A percentile compares a stretch with the other conserved stretches of the same genome.
phyloP scores from a whole-genome alignment of 1,139 yeast genomes.

The Arxiozyma telluris region DNA sequence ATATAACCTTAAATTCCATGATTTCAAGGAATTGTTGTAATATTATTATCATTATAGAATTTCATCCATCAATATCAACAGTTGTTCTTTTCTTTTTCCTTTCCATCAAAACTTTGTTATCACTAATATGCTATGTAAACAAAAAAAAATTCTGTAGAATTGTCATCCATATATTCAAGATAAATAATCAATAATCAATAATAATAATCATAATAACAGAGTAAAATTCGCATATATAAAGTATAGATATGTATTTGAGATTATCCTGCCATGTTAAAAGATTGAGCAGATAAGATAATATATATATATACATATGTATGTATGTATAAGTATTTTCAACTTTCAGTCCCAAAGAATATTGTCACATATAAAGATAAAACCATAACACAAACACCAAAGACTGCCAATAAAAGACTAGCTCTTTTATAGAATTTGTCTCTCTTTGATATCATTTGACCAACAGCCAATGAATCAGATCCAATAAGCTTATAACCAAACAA shows the following conservation, averaged over 20 bases:
- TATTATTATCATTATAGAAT: not conserved
- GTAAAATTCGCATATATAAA: too few species aligned
- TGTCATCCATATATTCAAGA: too few species aligned
- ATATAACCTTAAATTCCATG: not conserved
- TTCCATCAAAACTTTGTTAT: too few species aligned
- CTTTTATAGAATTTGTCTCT: slow-evolving; percentile 38
- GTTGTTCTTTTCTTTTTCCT: not conserved
- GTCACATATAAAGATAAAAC: slow-evolving; percentile 69
- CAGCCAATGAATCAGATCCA: slow-evolving; percentile 30
- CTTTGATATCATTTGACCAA: slow-evolving; percentile 25
- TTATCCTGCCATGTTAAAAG: not conserved
- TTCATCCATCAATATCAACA: too few species aligned
- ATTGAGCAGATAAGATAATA: not conserved
- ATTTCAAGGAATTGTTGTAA: not conserved
- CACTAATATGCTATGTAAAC: not conserved
- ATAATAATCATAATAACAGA: too few species aligned
- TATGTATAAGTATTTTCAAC: slow-evolving; percentile 12
- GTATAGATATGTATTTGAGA: not conserved
- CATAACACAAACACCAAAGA: slow-evolving; percentile 75
- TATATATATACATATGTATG: not conserved
- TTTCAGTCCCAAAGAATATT: slow-evolving; percentile 34
- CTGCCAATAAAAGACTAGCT: slow-evolving; percentile 51
- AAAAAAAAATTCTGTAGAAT: not conserved
- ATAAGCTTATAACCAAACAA: slow-evolving; percentile 72
- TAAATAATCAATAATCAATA: too few species aligned